Percentiles rank a stretch among this genome's conserved stretches.
These are phyloP conservation scores for Fusarium zealandicum DNA, from an alignment of 2,329 filamentous ascomycete genomes.

Conservation along the genomic window DNA sequence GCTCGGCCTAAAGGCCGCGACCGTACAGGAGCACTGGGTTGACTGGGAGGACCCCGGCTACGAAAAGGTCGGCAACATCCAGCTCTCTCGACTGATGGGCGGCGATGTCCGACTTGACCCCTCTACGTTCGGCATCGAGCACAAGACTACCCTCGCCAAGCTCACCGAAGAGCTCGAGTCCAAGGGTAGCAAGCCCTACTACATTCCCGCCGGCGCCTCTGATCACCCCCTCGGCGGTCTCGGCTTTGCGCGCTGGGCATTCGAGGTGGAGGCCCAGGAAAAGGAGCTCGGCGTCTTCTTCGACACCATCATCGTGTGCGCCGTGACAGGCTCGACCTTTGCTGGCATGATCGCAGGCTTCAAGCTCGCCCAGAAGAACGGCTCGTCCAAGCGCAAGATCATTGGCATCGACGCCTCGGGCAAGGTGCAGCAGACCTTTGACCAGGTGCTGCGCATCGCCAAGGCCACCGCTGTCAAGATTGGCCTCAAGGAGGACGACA, in stretches of 20 bases:
- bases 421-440: slow-evolving; percentile 61
- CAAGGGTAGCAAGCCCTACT: slow-evolving; percentile 69
- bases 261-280: slow-evolving; percentile 72
- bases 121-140: slow-evolving; percentile 71
- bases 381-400: slow-evolving; percentile 58
- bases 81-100: slow-evolving; percentile 72
- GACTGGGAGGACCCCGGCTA: slow-evolving; percentile 67
- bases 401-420: slow-evolving; percentile 68
- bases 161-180: slow-evolving; percentile 61
- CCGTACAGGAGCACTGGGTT: slow-evolving; percentile 74
- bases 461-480: slow-evolving; percentile 68
- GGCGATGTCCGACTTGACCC: slow-evolving; percentile 68
- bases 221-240: slow-evolving; percentile 74
- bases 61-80: slow-evolving; percentile 73
- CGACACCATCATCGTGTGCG: slow-evolving; percentile 72
- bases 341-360: slow-evolving; percentile 78
- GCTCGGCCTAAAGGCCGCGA: slow-evolving; percentile 61
- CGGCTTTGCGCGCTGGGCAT: slow-evolving; percentile 75
- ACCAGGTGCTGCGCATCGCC: slow-evolving; percentile 72
- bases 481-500: slow-evolving; percentile 64
- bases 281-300: slow-evolving; percentile 67
- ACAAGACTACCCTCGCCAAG: slow-evolving; percentile 66
- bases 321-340: slow-evolving; percentile 74
- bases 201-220: slow-evolving; percentile 74
- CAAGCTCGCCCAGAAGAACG: slow-evolving; percentile 63